Evolutionary conservation across 2,329 filamentous ascomycete species (phyloP), one percentile per base, ranked within the genome.

Genomic region (Colletotrichum eleusines): DNA sequence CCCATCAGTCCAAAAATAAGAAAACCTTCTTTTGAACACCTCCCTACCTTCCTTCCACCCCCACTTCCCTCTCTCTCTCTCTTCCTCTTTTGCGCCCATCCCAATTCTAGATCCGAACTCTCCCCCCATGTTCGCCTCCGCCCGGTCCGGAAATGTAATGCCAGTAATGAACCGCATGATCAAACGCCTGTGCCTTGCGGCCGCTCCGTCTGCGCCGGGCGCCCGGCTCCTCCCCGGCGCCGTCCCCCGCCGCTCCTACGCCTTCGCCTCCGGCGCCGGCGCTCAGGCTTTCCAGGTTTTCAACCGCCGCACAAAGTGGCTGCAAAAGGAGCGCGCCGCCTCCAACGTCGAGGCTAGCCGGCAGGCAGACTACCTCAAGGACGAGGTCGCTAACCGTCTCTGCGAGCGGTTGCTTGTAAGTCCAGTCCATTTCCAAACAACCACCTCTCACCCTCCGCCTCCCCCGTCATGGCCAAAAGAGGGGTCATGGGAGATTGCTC

Each of bases 321-420:
- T 96, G 59, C 96, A 99, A 80, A 97, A 94, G 80, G 94, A 98
- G 80, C 89, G 95, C 72, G 92, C 94, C 1, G 95, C 93, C 0
- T 79, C 85, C 55, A 85, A 95, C 78, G 84, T 88, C 12, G 89
- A 93, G 74, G 82, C 87, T 73, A 94, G 94, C 78, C 88, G 95
- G 20, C 88, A 93, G 76, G 92, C 94, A 31, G 96, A 98, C 82
- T 98, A 98, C 78, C 84, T 99, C 66, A 94, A 95, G 79, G 94
- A 98, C 78, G 95, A 98, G 80, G 92, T 98, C 5, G 96, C 96
- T 61, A 85, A 87, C 55, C 89, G 96, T 60, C 84, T 99, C 33
- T 94, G 93, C 76, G 95, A 98, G 76, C 88, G 96, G 57, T 85
- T 99, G 60, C 85, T 98, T 75, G 92, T 95, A 83, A 48, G 80